Base-by-base conservation (phyloP, 2,329 filamentous ascomycete genomes). In the Arthroderma sp. region DNA sequence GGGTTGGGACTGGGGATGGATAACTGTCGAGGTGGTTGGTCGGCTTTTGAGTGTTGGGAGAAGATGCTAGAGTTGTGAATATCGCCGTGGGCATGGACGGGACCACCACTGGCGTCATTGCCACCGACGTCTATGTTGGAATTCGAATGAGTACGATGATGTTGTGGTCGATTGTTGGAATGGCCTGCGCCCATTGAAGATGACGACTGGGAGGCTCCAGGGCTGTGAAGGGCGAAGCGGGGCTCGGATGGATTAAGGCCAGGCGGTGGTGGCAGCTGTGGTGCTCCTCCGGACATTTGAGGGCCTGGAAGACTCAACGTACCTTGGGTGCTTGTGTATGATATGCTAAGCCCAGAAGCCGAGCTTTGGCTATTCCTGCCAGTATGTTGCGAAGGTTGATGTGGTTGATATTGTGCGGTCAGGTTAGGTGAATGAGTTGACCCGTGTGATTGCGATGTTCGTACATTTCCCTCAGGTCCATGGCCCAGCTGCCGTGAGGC, bases 391-490 rank as follows among this genome's bases (percentile, higher is more conserved):
- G 37, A 43, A 22, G 39, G 41, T 28, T 49, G 45, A 37, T 52
- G 53, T 43, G 66, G 66, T 40, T 63, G 64, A 47, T 66, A 65
- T 29, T 67, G 60, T 42, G 64, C 62, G 11, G 60, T 57, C 46
- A 67, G 55, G 40, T 62, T 60, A 5, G 68, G 67, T 5, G 68
- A 71, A 47, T 65, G 62, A 28, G 58, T 51, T 28, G 48, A 48
- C 30, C 47, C 45, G 50, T 68, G 66, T 33, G 62, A 54, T 43
- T 33, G 45, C 9, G 45, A 40, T 10, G 45, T 40, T 2, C 45
- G 44, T 15, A 61, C 48, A 45, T 50, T 53, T 11, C 52, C 50
- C n/a, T 67, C 64, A 4, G 58, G 46, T 7, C 54, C 56, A 43
- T 64, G 59, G 29, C 57, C 55, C 4, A 61, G 52, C 47, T 66